These are phyloP conservation scores for Royoungia palumana DNA, from an alignment of 768 basidiomycete species.

Conservation along the genomic window DNA sequence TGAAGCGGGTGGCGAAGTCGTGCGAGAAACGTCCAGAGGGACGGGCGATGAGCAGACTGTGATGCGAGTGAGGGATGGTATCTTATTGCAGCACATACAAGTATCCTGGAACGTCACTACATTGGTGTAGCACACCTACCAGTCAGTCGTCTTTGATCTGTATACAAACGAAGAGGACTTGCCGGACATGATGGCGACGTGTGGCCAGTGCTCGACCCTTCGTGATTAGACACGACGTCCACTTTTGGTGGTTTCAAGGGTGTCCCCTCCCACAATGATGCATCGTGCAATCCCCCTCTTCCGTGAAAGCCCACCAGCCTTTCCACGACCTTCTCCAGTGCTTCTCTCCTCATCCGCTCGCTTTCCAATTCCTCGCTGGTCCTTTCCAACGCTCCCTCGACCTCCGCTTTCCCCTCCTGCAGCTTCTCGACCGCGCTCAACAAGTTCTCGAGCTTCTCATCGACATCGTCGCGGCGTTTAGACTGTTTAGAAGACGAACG, in stretches of 20 bases:
- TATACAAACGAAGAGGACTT: background rate
- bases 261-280: constrained; percentile 48
- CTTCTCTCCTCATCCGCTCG: constrained; percentile 47
- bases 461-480: constrained; percentile 68
- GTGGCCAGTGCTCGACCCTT: background rate
- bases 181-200: constrained; percentile 3
- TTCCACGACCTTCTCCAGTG: constrained; percentile 62
- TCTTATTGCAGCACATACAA: constrained; percentile 10
- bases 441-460: constrained; percentile 66
- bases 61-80: constrained; percentile 3
- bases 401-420: constrained; percentile 36
- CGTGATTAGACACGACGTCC: constrained; percentile 24
- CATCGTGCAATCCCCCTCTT: constrained; percentile 58
- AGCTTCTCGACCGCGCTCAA: constrained; percentile 45
- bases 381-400: constrained; percentile 41
- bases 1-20: constrained; percentile 4
- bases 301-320: constrained; percentile 67
- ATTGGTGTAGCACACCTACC: constrained; percentile 4
- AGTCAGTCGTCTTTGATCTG: background rate
- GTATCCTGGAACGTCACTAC: background rate
- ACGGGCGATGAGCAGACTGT: constrained; percentile 14
- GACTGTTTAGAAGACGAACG: constrained; percentile 66
- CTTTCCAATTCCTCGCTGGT: constrained; percentile 42
- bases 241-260: constrained; percentile 50
- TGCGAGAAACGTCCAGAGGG: constrained; percentile 12